A percentile compares a stretch with the other conserved stretches of the same genome.
Evolutionary conservation across 139 green algal species (phyloP).

Genomic region (Deuterostichococcus epilithicus): DNA sequence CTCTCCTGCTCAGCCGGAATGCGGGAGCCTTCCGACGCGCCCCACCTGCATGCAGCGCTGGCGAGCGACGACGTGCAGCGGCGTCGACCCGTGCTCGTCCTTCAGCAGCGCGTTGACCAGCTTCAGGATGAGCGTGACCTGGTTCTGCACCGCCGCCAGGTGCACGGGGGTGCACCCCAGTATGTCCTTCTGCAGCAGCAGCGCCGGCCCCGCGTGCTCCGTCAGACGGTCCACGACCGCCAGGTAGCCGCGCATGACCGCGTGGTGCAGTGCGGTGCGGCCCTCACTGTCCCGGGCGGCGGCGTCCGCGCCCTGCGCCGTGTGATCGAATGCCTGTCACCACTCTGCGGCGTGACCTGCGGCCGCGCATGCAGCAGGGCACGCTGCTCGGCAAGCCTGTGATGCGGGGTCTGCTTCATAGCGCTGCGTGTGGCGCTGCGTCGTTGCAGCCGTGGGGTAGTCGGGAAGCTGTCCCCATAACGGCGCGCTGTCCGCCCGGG

Average conservation of each 20-base stretch:
- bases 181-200: slow-evolving; percentile 52
- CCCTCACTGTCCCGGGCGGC: slow-evolving; percentile 38
- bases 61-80: slow-evolving; percentile 51
- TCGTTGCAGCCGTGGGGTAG: too few relatives aligned
- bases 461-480: too few relatives aligned
- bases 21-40: too few relatives aligned
- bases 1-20: too few relatives aligned
- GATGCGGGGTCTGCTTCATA: too few relatives aligned
- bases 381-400: background rate
- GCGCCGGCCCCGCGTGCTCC: slow-evolving; percentile 19
- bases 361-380: too few relatives aligned
- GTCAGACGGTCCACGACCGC: slow-evolving; percentile 40
- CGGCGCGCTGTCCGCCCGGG: too few relatives aligned
- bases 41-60: slow-evolving; percentile 54
- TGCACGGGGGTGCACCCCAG: slow-evolving; percentile 59
- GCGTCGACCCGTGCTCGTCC: slow-evolving; percentile 38
- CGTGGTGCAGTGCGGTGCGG: slow-evolving; percentile 52
- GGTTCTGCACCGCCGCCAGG: slow-evolving; percentile 58
- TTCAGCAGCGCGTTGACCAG: slow-evolving; percentile 48
- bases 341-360: too few relatives aligned
- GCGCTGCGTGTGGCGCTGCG: too few relatives aligned
- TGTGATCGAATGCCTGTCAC: too few relatives aligned
- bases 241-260: slow-evolving; percentile 54
- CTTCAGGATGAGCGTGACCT: slow-evolving; percentile 52
- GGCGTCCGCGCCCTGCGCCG: slow-evolving; percentile 39